Evolutionary conservation across 306 rosid species (phyloP).

Genomic region (Trichosanthes cucumerina): DNA sequence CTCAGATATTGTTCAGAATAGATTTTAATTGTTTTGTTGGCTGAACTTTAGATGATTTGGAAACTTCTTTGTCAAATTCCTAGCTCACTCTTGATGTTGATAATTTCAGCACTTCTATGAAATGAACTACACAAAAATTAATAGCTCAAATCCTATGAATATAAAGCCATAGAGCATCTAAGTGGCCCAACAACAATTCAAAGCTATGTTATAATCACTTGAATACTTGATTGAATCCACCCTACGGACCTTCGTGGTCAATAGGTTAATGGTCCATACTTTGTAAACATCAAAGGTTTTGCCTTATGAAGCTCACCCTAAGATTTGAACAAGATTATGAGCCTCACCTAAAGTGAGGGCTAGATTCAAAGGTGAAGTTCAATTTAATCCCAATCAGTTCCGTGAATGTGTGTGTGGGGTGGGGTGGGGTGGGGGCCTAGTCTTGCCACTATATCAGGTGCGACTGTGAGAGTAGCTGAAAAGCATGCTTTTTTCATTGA

Average conservation of each 20-base stretch:
- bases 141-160: not conserved
- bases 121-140: not conserved
- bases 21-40: not conserved
- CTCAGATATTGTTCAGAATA: not conserved
- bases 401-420: not conserved
- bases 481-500: not conserved
- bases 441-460: not conserved
- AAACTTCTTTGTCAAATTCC: not conserved
- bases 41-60: not conserved
- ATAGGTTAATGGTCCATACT: not conserved
- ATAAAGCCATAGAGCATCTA: not conserved
- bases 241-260: not conserved
- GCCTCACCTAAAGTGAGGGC: not conserved
- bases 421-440: not conserved
- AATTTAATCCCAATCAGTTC: not conserved
- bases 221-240: not conserved
- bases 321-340: not conserved
- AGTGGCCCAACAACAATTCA: not conserved
- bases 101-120: not conserved
- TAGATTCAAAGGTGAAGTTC: not conserved
- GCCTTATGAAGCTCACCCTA: not conserved
- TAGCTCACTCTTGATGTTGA: not conserved
- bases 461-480: not conserved
- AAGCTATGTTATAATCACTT: not conserved
- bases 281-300: not conserved